phyloP scores from a whole-genome alignment of 768 basidiomycete species.

The Hygrophorus pudorinus region DNA sequence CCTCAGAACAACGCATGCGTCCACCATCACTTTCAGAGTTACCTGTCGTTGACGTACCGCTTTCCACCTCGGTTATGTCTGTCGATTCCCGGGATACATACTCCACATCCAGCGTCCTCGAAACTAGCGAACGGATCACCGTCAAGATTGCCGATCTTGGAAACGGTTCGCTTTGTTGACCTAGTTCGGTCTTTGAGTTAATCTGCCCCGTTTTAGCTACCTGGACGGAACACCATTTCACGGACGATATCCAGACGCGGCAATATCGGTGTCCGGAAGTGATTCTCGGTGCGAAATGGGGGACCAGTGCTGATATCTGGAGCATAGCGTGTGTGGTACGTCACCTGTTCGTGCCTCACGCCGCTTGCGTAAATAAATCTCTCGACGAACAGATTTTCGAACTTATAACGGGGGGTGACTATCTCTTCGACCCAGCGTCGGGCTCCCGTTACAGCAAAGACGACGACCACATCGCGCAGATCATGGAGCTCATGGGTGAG shows the following conservation, averaged over 20 bases:
- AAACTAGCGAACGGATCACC: constrained; percentile 61
- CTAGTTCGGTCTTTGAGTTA: constrained; percentile 3
- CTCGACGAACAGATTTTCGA: constrained; percentile 69
- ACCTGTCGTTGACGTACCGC: neutral
- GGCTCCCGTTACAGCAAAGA: constrained; percentile 94
- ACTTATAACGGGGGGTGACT: constrained; percentile 92
- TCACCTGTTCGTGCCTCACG: constrained; percentile 10
- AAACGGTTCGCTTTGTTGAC: constrained; percentile 50
- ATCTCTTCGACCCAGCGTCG: constrained; percentile 94
- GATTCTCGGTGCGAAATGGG: constrained; percentile 94
- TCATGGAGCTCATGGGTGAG: constrained; percentile 92
- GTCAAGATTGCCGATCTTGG: constrained; percentile 99
- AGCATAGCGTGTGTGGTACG: constrained; percentile 88
- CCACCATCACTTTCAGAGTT: neutral
- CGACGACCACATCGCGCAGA: constrained; percentile 95
- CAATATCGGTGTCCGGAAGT: constrained; percentile 98
- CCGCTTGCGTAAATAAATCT: neutral
- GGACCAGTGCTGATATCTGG: constrained; percentile 93
- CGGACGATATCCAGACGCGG: constrained; percentile 96
- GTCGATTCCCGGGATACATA: constrained; percentile 25
- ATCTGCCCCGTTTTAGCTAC: constrained; percentile 38
- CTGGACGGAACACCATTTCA: constrained; percentile 93
- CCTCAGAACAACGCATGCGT: neutral
- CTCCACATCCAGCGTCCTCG: constrained; percentile 13
- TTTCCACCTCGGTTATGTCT: constrained; percentile 18